Conservation (phyloP, 2,329 filamentous ascomycete genomes). For the Sclerotinia minor region DNA sequence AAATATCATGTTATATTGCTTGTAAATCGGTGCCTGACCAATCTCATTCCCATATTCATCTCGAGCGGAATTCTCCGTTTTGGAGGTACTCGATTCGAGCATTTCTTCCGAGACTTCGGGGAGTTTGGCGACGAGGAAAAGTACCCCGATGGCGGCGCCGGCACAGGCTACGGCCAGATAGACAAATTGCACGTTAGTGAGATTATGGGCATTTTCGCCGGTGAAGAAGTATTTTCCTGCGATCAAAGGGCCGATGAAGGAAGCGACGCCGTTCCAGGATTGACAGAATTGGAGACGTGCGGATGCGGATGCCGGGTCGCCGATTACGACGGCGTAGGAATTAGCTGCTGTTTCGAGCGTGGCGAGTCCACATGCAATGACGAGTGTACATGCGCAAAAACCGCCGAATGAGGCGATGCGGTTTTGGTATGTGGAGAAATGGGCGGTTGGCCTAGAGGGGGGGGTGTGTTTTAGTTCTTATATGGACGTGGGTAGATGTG, state of each 20-base stretch:
- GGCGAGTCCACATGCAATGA: conserved; percentile 74
- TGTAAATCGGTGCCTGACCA: conserved; percentile 57
- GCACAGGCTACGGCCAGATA: conserved; percentile 78
- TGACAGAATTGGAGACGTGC: conserved; percentile 74
- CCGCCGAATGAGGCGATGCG: conserved; percentile 68
- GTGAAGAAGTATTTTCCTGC: conserved; percentile 73
- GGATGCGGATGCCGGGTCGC: conserved; percentile 70
- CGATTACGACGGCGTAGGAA: conserved; percentile 69
- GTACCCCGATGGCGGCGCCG: conserved; percentile 66
- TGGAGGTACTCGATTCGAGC: conserved; percentile 41
- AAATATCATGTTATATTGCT: conserved; percentile 75
- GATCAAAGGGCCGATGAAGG: conserved; percentile 71
- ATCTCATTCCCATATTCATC: conserved; percentile 54
- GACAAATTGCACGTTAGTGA: conserved; percentile 78
- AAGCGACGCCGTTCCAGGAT: conserved; percentile 71
- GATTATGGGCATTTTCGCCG: conserved; percentile 59
- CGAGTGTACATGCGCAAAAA: conserved; percentile 71
- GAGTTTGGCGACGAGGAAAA: conserved; percentile 65
- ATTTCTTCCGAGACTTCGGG: conserved; percentile 57
- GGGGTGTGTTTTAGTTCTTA: conserved; percentile 57
- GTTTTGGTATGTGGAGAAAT: conserved; percentile 58
- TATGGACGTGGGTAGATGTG: background rate
- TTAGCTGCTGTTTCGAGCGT: conserved; percentile 80
- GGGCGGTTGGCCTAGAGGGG: conserved; percentile 79
- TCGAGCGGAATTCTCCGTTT: conserved; percentile 46